Conservation (phyloP, 306 rosid genomes). For the Vicia villosa region DNA sequence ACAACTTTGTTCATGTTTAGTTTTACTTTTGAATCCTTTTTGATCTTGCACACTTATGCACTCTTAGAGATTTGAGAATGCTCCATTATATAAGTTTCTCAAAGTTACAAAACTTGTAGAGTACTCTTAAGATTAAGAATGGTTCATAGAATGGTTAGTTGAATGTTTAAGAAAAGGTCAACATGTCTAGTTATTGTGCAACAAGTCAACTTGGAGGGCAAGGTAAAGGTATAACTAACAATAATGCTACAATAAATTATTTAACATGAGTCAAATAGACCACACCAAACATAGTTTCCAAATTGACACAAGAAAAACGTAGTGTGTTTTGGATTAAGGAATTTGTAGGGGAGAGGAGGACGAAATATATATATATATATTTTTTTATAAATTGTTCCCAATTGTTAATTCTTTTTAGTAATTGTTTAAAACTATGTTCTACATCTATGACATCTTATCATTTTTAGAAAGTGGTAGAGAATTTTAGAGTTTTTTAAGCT, state of each 20-base stretch:
- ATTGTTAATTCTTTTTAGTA: no score
- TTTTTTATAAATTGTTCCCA: no score
- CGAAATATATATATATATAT: no score
- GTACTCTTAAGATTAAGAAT: conserved; percentile 9
- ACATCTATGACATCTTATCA: no score
- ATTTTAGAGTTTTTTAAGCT: no score
- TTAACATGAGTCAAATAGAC: not conserved
- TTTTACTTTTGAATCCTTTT: not conserved
- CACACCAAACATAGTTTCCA: not conserved
- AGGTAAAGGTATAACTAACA: not conserved
- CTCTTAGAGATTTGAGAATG: not conserved
- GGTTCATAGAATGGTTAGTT: not conserved
- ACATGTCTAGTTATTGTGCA: conserved; percentile 10
- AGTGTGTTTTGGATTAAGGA: no score
- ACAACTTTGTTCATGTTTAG: conserved; percentile 17
- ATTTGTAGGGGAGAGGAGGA: no score
- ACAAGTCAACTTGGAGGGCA: conserved; percentile 29
- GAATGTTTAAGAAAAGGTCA: not conserved
- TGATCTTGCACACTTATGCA: not conserved
- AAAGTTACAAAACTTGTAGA: conserved; percentile 15
- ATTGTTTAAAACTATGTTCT: no score
- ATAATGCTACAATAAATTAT: not conserved
- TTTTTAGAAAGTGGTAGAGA: no score
- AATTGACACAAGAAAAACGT: not conserved
- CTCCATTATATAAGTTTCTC: conserved; percentile 1